Conservation (phyloP, 2,329 filamentous ascomycete genomes). For the Beauveria asiatica region DNA sequence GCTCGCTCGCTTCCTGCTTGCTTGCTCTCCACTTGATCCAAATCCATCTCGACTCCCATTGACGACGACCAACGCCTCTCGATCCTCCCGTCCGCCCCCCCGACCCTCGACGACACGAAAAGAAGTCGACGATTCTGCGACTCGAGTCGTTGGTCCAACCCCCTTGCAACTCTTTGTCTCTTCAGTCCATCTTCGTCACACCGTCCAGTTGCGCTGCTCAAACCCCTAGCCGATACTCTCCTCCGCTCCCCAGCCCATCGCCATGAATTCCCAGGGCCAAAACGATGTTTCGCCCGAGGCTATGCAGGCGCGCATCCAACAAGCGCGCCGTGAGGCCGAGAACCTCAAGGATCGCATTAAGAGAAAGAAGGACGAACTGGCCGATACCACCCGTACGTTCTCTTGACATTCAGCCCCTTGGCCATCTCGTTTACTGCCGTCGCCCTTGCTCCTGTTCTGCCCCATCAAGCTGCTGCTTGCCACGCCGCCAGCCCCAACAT, state of each 20-base stretch:
- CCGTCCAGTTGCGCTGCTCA: neutral
- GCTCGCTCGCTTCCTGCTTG: neutral
- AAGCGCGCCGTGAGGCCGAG: conserved; percentile 94
- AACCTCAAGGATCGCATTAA: conserved; percentile 97
- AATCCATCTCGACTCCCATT: conserved; percentile 1
- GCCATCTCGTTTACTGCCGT: conserved; percentile 6
- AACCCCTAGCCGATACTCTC: neutral
- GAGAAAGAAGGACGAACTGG: conserved; percentile 99
- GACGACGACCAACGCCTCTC: conserved; percentile 10
- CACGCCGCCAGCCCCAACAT: neutral
- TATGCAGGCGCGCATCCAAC: conserved; percentile 90
- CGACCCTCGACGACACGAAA: conserved; percentile 16
- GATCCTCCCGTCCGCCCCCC: neutral
- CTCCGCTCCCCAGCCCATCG: conserved; percentile 17
- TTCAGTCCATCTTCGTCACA: neutral
- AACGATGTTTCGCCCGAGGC: conserved; percentile 61
- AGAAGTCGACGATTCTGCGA: neutral
- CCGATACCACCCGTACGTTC: conserved; percentile 88
- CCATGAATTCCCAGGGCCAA: conserved; percentile 49
- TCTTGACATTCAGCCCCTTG: conserved; percentile 11
- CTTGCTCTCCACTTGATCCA: neutral
- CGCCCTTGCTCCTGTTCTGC: conserved; percentile 11
- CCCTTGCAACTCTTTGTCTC: conserved; percentile 11
- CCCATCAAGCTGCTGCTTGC: neutral
- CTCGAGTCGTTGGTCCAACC: conserved; percentile 9